Percentiles rank a stretch among this genome's conserved stretches.
Evolutionary conservation across 805 yeast species (phyloP).

Genomic region (Candida maltosa): DNA sequence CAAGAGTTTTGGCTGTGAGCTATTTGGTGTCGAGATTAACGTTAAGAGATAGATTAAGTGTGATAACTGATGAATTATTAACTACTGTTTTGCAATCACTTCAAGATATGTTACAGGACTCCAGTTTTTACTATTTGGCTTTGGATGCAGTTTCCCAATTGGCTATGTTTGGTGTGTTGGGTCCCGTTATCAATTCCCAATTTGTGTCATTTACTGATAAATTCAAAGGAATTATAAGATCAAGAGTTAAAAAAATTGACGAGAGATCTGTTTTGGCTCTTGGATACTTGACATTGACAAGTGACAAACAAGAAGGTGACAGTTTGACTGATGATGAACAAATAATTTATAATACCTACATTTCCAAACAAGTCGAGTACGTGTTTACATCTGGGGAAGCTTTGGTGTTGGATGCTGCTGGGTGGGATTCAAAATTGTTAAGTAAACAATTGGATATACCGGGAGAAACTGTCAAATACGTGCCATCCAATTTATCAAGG

Average conservation of each 20-base stretch:
- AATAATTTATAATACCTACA: conserved; percentile 53
- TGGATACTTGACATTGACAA: conserved; percentile 50
- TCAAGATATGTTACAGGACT: conserved; percentile 13
- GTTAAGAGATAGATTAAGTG: conserved; percentile 24
- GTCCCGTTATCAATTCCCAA: conserved; percentile 17
- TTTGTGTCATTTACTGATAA: conserved; percentile 7
- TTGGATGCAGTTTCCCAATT: conserved; percentile 43
- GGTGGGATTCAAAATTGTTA: conserved; percentile 67
- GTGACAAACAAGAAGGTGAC: conserved; percentile 12
- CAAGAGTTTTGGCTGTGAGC: conserved; percentile 32
- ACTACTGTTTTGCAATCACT: conserved; percentile 12
- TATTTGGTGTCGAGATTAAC: conserved; percentile 46
- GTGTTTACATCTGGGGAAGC: conserved; percentile 85
- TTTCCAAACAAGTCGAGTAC: conserved; percentile 70
- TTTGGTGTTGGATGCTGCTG: conserved; percentile 63
- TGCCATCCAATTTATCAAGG: conserved; percentile 17
- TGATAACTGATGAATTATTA: conserved; percentile 12
- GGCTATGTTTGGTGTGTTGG: conserved; percentile 41
- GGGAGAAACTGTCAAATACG: conserved; percentile 19
- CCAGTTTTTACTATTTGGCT: conserved; percentile 20
- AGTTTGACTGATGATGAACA: conserved; percentile 36
- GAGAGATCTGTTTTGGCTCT: conserved; percentile 58
- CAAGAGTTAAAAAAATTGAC: conserved; percentile 50
- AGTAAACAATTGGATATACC: conserved; percentile 53
- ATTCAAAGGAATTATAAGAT: conserved; percentile 22